Percentiles rank a stretch among this genome's conserved stretches.
These are phyloP conservation scores for Alternaria triticimaculans DNA, from an alignment of 2,329 filamentous ascomycete genomes.

Conservation along the genomic window DNA sequence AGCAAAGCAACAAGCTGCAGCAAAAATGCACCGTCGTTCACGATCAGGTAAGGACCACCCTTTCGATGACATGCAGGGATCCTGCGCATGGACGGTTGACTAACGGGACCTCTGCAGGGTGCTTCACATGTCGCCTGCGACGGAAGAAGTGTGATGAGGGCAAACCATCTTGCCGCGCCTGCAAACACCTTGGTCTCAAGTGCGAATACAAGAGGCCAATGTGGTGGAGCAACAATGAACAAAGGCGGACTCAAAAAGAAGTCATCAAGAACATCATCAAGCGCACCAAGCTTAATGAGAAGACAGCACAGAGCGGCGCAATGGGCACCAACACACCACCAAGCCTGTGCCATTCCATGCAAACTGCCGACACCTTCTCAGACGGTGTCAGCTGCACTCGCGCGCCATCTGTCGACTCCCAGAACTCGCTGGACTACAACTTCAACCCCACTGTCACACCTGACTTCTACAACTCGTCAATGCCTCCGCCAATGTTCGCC, in stretches of 20 bases:
- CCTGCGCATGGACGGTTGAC: conserved; percentile 40
- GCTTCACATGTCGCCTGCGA: conserved; percentile 71
- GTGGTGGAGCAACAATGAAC: conserved; percentile 97
- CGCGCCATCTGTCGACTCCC: conserved; percentile 80
- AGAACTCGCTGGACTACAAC: conserved; percentile 68
- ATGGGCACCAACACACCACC: conserved; percentile 70
- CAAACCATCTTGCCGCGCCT: conserved; percentile 69
- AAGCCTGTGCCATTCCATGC: conserved; percentile 79
- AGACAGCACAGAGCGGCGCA: conserved; percentile 64
- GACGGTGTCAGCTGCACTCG: conserved; percentile 73
- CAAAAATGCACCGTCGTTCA: conserved; percentile 92
- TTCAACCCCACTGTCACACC: conserved; percentile 68
- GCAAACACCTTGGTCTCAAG: conserved; percentile 75
- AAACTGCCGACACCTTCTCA: conserved; percentile 80
- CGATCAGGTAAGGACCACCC: conserved; percentile 77
- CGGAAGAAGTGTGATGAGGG: conserved; percentile 75
- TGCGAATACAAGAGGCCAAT: conserved; percentile 97
- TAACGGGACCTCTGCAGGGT: conserved; percentile 59
- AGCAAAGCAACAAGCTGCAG: conserved; percentile 63
- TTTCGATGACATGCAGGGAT: conserved; percentile 46
- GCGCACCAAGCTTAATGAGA: conserved; percentile 92
- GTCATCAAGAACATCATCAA: conserved; percentile 97
- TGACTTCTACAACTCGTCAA: conserved; percentile 66
- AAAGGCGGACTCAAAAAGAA: conserved; percentile 86
- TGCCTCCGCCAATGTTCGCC: conserved; percentile 60